These are phyloP conservation scores for Saccharomycopsis malanga DNA, from an alignment of 805 yeast genomes.

Conservation along the genomic window DNA sequence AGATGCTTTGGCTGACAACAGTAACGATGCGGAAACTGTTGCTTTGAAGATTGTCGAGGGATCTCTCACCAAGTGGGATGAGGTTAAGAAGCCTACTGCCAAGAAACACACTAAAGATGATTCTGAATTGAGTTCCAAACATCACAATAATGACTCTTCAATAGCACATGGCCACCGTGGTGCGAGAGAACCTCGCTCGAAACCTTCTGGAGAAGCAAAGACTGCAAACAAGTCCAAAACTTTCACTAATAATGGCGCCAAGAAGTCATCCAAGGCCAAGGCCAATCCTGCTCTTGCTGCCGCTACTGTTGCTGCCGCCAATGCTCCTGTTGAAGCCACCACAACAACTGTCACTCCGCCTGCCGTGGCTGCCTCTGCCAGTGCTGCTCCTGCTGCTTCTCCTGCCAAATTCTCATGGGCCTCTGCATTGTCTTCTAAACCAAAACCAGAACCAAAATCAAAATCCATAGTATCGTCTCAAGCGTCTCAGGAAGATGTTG, in stretches of 20 bases:
- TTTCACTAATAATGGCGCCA: constrained; percentile 6
- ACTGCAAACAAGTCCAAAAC: constrained; percentile 17
- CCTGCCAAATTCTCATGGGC: constrained; percentile 33
- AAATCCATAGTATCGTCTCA: constrained; percentile 13
- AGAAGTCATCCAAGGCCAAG: background rate
- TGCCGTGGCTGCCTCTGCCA: constrained; percentile 23
- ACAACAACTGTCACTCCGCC: constrained; percentile 27
- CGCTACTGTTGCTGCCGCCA: constrained; percentile 25
- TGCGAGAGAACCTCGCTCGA: background rate
- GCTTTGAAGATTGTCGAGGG: constrained; percentile 87
- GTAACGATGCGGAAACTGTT: constrained; percentile 65
- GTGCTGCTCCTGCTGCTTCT: constrained; percentile 23
- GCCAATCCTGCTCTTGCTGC: constrained; percentile 24
- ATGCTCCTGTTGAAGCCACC: constrained; percentile 25
- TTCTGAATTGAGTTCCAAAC: constrained; percentile 18
- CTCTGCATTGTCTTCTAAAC: constrained; percentile 23
- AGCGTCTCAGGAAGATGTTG: background rate
- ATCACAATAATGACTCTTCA: constrained; percentile 24
- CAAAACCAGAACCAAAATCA: constrained; percentile 25
- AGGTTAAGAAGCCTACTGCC: constrained; percentile 63
- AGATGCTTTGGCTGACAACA: constrained; percentile 67
- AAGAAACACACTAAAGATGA: constrained; percentile 33
- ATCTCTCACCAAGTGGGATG: constrained; percentile 89
- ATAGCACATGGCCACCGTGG: constrained; percentile 22
- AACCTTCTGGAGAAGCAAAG: background rate